Conservation (phyloP, 345 rosid species). For the Laguncularia racemosa region DNA sequence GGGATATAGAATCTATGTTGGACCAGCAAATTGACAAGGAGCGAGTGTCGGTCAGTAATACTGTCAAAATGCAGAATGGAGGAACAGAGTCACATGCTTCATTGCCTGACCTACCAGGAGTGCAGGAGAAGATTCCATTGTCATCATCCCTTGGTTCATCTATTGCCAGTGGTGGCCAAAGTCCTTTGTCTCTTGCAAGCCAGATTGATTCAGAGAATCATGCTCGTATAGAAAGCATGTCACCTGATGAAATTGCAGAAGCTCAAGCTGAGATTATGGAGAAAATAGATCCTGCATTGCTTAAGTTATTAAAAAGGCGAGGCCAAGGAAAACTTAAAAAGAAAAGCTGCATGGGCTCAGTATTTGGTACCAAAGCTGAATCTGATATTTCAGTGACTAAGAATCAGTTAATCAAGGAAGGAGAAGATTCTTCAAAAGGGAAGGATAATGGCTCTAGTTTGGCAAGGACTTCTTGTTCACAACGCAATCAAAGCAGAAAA, state of each 20-base stretch:
- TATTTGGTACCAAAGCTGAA: slow-evolving; percentile 10
- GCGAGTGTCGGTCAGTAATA: slow-evolving; percentile 1
- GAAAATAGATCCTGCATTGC: slow-evolving; percentile 67
- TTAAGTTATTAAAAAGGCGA: slow-evolving; percentile 54
- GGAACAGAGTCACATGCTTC: slow-evolving; percentile 8
- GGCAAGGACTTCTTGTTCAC: slow-evolving; percentile 19
- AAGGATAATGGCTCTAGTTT: slow-evolving; percentile 14
- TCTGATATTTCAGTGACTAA: slow-evolving; percentile 7
- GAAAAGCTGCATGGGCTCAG: slow-evolving; percentile 27
- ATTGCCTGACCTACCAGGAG: slow-evolving; percentile 5
- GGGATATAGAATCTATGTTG: slow-evolving; percentile 11
- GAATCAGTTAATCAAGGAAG: slow-evolving; percentile 17
- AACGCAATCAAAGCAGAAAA: slow-evolving; percentile 15
- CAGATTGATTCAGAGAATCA: slow-evolving; percentile 79
- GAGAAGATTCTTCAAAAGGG: slow-evolving; percentile 20
- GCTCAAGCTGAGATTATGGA: slow-evolving; percentile 77
- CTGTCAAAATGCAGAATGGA: not conserved
- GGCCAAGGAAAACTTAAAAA: slow-evolving; percentile 50
- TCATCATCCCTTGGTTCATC: slow-evolving; percentile 13
- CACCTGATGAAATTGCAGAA: slow-evolving; percentile 64
- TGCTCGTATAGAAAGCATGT: slow-evolving; percentile 57
- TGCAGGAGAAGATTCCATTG: slow-evolving; percentile 10
- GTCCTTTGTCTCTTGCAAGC: slow-evolving; percentile 42
- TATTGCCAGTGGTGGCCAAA: slow-evolving; percentile 19
- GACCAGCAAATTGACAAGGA: slow-evolving; percentile 6